phyloP scores from a whole-genome alignment of 257 asterid genomes.

The Capsicum chinense region DNA sequence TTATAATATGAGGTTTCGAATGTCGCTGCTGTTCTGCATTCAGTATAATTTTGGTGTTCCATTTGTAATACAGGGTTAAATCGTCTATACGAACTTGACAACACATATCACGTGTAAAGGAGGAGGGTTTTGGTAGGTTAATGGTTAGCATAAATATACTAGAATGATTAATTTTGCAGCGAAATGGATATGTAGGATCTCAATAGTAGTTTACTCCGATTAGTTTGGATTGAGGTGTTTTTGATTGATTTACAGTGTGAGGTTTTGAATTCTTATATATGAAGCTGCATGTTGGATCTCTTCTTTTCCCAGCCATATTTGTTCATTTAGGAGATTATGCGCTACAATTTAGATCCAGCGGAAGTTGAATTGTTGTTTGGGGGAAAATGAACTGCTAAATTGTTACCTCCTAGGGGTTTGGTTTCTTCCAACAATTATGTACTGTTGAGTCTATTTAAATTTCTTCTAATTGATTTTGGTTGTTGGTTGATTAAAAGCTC shows the following conservation, averaged over 20 bases:
- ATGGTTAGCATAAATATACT: background rate
- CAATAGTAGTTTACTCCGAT: background rate
- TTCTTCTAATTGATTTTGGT: background rate
- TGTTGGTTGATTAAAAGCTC: background rate
- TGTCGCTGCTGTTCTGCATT: background rate
- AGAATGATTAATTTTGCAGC: background rate
- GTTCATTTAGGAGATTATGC: background rate
- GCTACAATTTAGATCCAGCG: background rate
- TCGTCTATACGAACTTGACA: background rate
- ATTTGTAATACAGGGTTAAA: too few relatives aligned
- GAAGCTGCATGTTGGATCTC: background rate
- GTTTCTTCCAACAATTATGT: background rate
- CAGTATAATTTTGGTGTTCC: background rate
- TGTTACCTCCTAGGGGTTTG: background rate
- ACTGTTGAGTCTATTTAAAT: background rate
- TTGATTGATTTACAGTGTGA: background rate
- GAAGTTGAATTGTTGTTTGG: constrained; percentile 7
- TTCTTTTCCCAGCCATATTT: constrained; percentile 8
- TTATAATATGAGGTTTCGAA: background rate
- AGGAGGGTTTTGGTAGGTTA: background rate
- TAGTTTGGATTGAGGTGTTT: background rate
- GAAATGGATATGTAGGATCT: background rate
- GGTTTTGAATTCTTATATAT: background rate
- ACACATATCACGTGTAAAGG: background rate
- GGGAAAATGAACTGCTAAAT: constrained; percentile 15